Base-by-base conservation (phyloP, 768 basidiomycete genomes). In the Lentinula sp. region DNA sequence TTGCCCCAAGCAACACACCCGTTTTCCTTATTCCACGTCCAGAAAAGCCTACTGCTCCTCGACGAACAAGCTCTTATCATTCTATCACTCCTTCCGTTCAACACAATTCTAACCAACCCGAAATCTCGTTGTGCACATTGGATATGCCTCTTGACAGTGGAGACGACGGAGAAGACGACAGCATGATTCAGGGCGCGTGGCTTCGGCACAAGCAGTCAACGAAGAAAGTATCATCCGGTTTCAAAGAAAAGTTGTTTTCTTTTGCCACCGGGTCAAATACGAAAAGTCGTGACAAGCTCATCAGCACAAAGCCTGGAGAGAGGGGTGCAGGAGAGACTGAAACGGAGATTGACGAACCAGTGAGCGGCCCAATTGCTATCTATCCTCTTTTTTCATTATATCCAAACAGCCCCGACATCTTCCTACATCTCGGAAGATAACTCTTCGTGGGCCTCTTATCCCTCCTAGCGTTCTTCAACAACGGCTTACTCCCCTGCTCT, bases 391-490 rank as follows among this genome's bases (percentile, higher is more conserved):
- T 10, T 21, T 52, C n/a, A 59, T 23, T 48, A 4, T 7, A 21
- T 6, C 5, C 21, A 31, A 13, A 32, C 63, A 88, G 88, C 80
- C 85, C 40, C 78, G 77, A 32, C 84, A 83, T 65, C 79, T 91
- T 40, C 89, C 89, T 9, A 91, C 88, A 1, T 76, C 89, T 5
- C 85, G 90, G 32, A 82, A 83, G 48, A 71, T 82, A 48, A 78
- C 80, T 21, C 68, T 76, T 6, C 81, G 85, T 15, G 75, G 73
- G 45, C 80, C 81, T 1, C 67, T 83, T 9, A 74, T 85, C 2
- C 83, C 84, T 1, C 80, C 80, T 13, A 76, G 69, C 43, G 73
- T 77, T 32, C 75, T 78, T 50, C 76, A 76, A 68, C 75, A 76
- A 63, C 71, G 72, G 11, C 71, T 85, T 21, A 84, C 83, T 1